phyloP scores from a whole-genome alignment of 2,329 filamentous ascomycete genomes.

The Penicillium hesseltinei region DNA sequence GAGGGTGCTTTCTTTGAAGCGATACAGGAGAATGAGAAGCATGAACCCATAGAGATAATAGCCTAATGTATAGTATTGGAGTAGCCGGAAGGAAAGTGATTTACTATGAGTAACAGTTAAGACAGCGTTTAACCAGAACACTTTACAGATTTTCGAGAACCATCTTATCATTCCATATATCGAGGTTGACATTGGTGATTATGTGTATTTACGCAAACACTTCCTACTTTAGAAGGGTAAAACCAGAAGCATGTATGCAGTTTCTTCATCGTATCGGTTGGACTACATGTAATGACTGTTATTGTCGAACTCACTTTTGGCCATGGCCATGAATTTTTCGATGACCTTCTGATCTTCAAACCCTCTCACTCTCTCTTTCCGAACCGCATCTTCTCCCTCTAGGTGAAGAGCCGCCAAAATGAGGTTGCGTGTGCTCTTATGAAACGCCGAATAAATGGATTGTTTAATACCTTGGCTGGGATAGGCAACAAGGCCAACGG shows the following conservation, averaged over 20 bases:
- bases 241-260: neutral
- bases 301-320: neutral
- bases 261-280: neutral
- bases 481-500: neutral
- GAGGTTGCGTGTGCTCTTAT: neutral
- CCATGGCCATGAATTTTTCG: neutral
- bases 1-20: neutral
- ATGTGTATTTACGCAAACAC: neutral
- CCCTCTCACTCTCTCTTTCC: neutral
- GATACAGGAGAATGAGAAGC: neutral
- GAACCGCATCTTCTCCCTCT: neutral
- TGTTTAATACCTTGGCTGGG: neutral
- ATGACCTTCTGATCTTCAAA: neutral
- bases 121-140: neutral
- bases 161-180: neutral
- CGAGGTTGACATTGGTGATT: neutral
- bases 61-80: neutral
- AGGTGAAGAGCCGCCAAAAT: neutral
- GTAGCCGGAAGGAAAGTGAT: no score
- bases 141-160: fast-evolving
- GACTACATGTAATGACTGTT: neutral
- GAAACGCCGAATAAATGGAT: neutral
- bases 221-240: neutral
- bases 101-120: neutral
- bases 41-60: neutral